A percentile compares a stretch with the other conserved stretches of the same genome.
Conservation (phyloP, 257 asterid species). For the Plantago ovata region DNA sequence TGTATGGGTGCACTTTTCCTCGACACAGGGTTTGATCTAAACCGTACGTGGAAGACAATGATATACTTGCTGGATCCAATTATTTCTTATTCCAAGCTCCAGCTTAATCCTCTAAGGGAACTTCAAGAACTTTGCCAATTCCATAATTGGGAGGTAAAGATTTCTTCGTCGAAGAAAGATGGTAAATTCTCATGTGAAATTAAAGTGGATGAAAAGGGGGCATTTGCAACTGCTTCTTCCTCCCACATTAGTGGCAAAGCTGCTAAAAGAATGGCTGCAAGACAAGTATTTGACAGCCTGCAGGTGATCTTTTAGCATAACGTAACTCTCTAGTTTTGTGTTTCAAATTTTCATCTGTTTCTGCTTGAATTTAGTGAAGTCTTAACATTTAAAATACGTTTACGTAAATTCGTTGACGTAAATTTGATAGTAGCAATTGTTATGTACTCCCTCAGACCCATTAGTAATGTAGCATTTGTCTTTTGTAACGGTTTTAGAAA, state of each 20-base stretch:
- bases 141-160: conserved; percentile 45
- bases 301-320: conserved; percentile 45
- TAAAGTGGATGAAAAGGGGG: conserved; percentile 39
- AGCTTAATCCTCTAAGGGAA: conserved; percentile 63
- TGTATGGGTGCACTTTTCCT: conserved; percentile 83
- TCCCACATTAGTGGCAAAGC: conserved; percentile 45
- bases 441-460: too few species aligned
- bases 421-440: too few species aligned
- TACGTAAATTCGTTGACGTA: too few species aligned
- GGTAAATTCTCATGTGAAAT: conserved; percentile 45
- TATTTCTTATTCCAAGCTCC: conserved; percentile 56
- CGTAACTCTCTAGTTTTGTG: neutral
- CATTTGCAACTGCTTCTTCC: conserved; percentile 38
- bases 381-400: neutral
- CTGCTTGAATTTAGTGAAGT: neutral
- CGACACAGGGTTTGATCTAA: conserved; percentile 76
- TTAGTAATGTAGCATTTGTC: too few species aligned
- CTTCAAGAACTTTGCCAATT: conserved; percentile 78
- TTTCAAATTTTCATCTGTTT: conserved; percentile 8
- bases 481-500: too few species aligned
- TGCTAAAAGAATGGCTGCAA: conserved; percentile 60
- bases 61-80: conserved; percentile 66
- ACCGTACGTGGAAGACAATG: conserved; percentile 60
- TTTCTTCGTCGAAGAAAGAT: conserved; percentile 39
- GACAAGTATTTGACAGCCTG: conserved; percentile 37